Base-by-base conservation (phyloP, 495 filamentous ascomycete species). In the Aspergillus haitiensis region DNA sequence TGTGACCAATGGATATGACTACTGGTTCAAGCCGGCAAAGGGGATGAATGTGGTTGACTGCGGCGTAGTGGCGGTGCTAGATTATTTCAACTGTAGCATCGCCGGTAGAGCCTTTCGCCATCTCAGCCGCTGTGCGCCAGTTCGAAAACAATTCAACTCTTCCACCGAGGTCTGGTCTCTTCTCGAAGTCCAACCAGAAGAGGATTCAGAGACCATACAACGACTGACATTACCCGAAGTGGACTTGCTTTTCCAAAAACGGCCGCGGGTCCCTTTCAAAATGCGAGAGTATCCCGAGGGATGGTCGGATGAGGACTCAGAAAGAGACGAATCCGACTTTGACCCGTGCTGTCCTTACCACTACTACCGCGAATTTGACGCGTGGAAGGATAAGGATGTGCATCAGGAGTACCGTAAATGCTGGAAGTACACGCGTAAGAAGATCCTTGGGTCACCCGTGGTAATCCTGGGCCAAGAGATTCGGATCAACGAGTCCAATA, bases 41-140 rank as follows among this genome's bases (percentile, higher is more conserved):
- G 27, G 31, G 8, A 35, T 36, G 9, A 36, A 52, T 32, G 47
- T 32, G n/a, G 49, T n/a, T 4, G 37, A 55, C 21, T 42, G 36
- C 18, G 52, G 18, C 3, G 45, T 55, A 7, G 13, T 55, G 1
- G 52, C 52, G 0, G 15, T 52, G 31, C 21, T 55, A 12, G 52
- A 55, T 12, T 55, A 55, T 39, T 32, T 55, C 16, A 55, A 55
- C 52, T 55, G 52, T 27, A 55, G 45, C n/a, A 55, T 55, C 4
- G 31, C 11, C 9, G 13, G 8, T 7, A 15, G 6, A 6, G 16
- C 52, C 18, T 55, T 55, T 27, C 52, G 36, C 9, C 42, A 46
- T 13, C 7, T 46, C 5, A n/a, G 42, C 16, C 12, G 15, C 7
- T 13, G 11, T 13, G 0, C 12, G 3, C 11, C 42, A 15, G 15